Evolutionary conservation across 352 stramenopile species (phyloP).

Genomic region (Phytophthora nicotianae): DNA sequence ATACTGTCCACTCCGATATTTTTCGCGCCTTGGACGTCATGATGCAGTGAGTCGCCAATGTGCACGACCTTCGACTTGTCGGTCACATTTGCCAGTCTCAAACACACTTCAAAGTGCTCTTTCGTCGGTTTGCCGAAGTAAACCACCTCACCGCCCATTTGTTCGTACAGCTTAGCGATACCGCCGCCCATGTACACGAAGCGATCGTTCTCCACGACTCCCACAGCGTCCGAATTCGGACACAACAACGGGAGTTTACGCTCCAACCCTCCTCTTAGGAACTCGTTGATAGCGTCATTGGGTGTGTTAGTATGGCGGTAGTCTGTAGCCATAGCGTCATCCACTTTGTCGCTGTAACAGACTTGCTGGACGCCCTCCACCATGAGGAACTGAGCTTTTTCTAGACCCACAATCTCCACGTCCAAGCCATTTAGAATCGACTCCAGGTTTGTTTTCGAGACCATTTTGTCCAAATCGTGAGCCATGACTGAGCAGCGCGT

Average conservation of each 20-base stretch:
- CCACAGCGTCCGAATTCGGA: conserved; percentile 87
- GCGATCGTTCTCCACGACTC: conserved; percentile 59
- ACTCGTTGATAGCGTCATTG: conserved; percentile 41
- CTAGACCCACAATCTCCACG: conserved; percentile 41
- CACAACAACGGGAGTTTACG: conserved; percentile 80
- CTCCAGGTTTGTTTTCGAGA: conserved; percentile 37
- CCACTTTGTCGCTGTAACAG: conserved; percentile 45
- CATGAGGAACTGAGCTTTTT: conserved; percentile 56
- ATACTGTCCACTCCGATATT: conserved; percentile 56
- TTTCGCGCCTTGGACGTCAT: conserved; percentile 63
- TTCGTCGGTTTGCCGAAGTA: conserved; percentile 88
- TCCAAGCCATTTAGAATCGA: conserved; percentile 58
- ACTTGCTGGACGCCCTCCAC: conserved; percentile 63
- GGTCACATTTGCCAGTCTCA: conserved; percentile 38
- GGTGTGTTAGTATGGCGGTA: conserved; percentile 49
- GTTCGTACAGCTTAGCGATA: conserved; percentile 83
- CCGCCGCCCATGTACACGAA: conserved; percentile 70
- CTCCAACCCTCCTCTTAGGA: conserved; percentile 53
- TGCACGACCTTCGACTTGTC: conserved; percentile 53
- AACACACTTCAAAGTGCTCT: conserved; percentile 74
- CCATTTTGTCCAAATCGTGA: conserved; percentile 31
- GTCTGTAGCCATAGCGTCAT: conserved; percentile 40
- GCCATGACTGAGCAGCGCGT: conserved; percentile 48
- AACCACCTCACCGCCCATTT: conserved; percentile 66
- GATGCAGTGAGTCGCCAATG: conserved; percentile 71